Percentiles rank a stretch among this genome's conserved stretches.
phyloP scores from a whole-genome alignment of 306 rosid genomes.

The Trifolium dubium region DNA sequence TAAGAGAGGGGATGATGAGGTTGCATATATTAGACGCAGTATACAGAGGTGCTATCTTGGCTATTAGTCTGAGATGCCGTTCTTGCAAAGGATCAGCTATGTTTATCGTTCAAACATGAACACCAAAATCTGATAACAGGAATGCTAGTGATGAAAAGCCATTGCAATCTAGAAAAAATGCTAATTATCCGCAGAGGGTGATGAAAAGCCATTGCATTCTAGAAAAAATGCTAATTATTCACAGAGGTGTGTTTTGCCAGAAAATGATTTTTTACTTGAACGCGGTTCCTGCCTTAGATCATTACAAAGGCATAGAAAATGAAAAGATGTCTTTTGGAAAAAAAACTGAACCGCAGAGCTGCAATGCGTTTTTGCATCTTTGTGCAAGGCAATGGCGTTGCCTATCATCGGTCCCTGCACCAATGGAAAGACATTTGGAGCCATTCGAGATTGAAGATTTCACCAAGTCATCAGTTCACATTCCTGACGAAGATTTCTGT shows the following conservation, averaged over 20 bases:
- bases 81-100: neutral
- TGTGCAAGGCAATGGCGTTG: too few relatives aligned
- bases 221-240: too few relatives aligned
- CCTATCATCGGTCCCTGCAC: too few relatives aligned
- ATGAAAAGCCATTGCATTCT: too few relatives aligned
- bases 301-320: neutral
- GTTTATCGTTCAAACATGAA: neutral
- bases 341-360: neutral
- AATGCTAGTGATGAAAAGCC: too few relatives aligned
- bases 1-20: constrained; percentile 43
- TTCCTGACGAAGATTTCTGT: neutral
- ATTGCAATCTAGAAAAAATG: too few relatives aligned
- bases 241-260: too few relatives aligned
- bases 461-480: neutral
- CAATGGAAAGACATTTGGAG: too few relatives aligned
- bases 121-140: neutral
- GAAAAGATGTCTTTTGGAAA: neutral
- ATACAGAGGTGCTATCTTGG: neutral
- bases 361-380: neutral
- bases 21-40: neutral
- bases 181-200: too few relatives aligned
- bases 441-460: neutral
- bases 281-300: neutral
- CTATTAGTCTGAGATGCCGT: neutral
- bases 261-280: too few relatives aligned